phyloP scores from a whole-genome alignment of 1,284 basidiomycete species.

The Cryptococcus sp. region DNA sequence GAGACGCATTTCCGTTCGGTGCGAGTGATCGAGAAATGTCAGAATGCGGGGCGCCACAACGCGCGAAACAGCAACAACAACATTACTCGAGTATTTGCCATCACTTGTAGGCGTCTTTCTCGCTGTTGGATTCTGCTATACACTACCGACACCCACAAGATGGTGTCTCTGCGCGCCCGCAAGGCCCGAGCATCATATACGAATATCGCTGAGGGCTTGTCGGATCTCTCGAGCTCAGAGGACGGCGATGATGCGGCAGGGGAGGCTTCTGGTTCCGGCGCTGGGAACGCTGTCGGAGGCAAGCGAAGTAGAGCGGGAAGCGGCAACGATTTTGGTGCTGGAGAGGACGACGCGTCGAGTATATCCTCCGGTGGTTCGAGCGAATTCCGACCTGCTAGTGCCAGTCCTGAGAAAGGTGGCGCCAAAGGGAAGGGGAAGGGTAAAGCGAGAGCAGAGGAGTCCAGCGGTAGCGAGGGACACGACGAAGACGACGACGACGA shows the following conservation, averaged over 20 bases:
- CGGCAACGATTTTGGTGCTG: constrained; percentile 1
- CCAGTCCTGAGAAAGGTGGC: constrained; percentile 5
- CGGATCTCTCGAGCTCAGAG: constrained; percentile 23
- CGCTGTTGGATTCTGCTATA: no score
- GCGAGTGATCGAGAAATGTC: no score
- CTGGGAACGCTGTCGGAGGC: neutral
- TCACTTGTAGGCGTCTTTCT: neutral
- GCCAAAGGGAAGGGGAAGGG: constrained; percentile 11
- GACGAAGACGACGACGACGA: constrained; percentile 14
- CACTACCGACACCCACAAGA: constrained; percentile 2
- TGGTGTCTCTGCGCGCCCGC: constrained; percentile 35
- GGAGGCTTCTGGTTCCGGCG: neutral
- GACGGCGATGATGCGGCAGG: neutral
- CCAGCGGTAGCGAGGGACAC: constrained; percentile 7
- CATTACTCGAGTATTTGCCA: neutral
- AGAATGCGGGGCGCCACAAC: no score
- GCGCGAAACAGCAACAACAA: neutral
- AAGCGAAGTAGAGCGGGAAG: neutral
- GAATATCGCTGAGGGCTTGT: constrained; percentile 25
- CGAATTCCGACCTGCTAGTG: constrained; percentile 23
- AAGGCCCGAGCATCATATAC: constrained; percentile 30
- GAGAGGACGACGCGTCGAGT: constrained; percentile 6
- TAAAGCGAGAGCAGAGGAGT: constrained; percentile 4
- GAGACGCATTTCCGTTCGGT: no score
- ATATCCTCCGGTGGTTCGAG: constrained; percentile 30